phyloP scores from a whole-genome alignment of 1,139 yeast genomes.

The Blastobotrys proliferans region DNA sequence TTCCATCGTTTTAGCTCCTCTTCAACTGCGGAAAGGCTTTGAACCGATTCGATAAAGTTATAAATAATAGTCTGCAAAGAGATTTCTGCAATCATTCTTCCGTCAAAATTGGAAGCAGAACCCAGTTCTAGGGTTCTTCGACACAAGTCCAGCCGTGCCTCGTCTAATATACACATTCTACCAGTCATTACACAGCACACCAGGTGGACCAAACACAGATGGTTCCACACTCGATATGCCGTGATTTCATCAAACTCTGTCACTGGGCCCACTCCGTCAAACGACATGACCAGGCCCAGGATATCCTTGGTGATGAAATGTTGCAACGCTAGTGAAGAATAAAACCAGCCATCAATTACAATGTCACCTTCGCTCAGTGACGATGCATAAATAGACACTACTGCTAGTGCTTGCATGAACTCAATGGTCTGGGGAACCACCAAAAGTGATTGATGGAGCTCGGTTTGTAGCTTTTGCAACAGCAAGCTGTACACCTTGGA shows the following conservation, averaged over 20 bases:
- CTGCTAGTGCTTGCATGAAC: slow-evolving; percentile 60
- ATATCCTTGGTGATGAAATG: slow-evolving; percentile 50
- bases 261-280: slow-evolving; percentile 35
- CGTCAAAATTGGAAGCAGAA: slow-evolving; percentile 74
- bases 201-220: slow-evolving; percentile 64
- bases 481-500: slow-evolving; percentile 36
- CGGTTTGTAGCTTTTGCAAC: slow-evolving; percentile 39
- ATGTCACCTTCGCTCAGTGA: slow-evolving; percentile 51
- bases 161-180: slow-evolving; percentile 69
- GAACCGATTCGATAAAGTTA: slow-evolving; percentile 49
- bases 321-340: slow-evolving; percentile 55
- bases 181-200: slow-evolving; percentile 69
- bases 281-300: slow-evolving; percentile 35
- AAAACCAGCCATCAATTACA: slow-evolving; percentile 57
- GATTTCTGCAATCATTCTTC: slow-evolving; percentile 78
- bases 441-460: slow-evolving; percentile 44
- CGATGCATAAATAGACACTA: slow-evolving; percentile 57
- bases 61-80: slow-evolving; percentile 60
- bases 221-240: slow-evolving; percentile 64
- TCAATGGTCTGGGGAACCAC: slow-evolving; percentile 48
- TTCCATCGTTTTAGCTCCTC: slow-evolving; percentile 53
- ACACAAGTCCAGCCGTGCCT: slow-evolving; percentile 57
- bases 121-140: slow-evolving; percentile 57
- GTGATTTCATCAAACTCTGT: slow-evolving; percentile 51
- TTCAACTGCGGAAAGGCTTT: slow-evolving; percentile 32